Evolutionary conservation across 2,329 filamentous ascomycete species (phyloP).

Genomic region (Ciborinia camelliae): DNA sequence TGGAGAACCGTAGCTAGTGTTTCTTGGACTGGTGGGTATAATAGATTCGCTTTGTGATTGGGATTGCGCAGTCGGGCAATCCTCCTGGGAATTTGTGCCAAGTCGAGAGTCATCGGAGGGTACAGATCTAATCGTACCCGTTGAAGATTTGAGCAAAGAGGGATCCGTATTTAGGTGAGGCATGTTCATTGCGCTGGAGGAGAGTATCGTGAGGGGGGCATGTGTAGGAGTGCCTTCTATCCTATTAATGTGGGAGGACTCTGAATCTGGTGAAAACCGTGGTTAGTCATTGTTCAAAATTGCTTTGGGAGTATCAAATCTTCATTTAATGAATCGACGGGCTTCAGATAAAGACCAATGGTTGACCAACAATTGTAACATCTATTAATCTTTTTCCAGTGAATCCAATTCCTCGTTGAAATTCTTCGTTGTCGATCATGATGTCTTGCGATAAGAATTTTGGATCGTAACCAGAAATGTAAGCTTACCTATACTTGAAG

Average conservation of each 20-base stretch:
- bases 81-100: constrained; percentile 21
- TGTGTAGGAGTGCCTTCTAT: constrained; percentile 7
- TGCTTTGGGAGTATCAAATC: background rate
- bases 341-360: constrained; percentile 5
- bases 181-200: constrained; percentile 33
- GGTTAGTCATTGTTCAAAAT: constrained; percentile 14
- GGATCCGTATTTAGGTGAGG: constrained; percentile 19
- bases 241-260: constrained; percentile 5
- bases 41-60: constrained; percentile 24
- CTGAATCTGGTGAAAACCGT: constrained; percentile 6
- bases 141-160: constrained; percentile 24
- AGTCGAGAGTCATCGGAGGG: constrained; percentile 26
- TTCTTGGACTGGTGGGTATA: constrained; percentile 27
- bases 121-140: constrained; percentile 35
- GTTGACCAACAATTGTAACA: background rate
- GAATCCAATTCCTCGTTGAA: constrained; percentile 1
- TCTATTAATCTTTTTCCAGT: background rate
- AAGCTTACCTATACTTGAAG: constrained; percentile 24
- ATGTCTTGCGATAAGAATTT: constrained; percentile 5
- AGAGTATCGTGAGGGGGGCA: constrained; percentile 16
- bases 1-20: constrained; percentile 21
- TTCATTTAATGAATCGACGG: background rate
- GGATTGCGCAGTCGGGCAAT: constrained; percentile 10
- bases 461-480: constrained; percentile 11
- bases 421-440: constrained; percentile 5